A percentile compares a stretch with the other conserved stretches of the same genome.
Conservation (phyloP, 495 filamentous ascomycete species). For the Poronia punctata region DNA sequence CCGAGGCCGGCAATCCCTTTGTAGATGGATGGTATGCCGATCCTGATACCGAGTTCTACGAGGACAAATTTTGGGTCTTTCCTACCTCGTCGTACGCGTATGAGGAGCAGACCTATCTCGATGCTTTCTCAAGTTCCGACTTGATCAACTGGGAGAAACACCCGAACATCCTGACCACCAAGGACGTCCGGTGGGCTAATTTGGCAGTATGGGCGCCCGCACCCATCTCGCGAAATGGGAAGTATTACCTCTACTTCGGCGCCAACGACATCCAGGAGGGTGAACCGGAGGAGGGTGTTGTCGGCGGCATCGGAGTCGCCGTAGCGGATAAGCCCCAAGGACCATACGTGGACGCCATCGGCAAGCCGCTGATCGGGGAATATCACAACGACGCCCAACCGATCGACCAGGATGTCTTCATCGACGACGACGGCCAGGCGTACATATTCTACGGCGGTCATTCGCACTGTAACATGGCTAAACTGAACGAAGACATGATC, state of each 20-base stretch:
- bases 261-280: constrained; percentile 34
- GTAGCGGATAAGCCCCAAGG: constrained; percentile 37
- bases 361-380: constrained; percentile 32
- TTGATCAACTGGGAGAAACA: constrained; percentile 35
- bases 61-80: constrained; percentile 44
- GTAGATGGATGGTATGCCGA: constrained; percentile 45
- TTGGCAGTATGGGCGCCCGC: constrained; percentile 46
- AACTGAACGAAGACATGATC: constrained; percentile 41
- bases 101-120: constrained; percentile 38
- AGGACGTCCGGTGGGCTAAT: constrained; percentile 39
- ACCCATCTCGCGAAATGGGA: constrained; percentile 37
- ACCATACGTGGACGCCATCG: constrained; percentile 40
- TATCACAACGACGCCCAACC: constrained; percentile 37
- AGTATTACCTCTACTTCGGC: constrained; percentile 46
- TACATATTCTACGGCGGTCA: constrained; percentile 48
- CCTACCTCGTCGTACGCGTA: constrained; percentile 41
- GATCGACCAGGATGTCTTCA: constrained; percentile 45
- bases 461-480: constrained; percentile 36
- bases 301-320: constrained; percentile 40
- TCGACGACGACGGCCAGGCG: constrained; percentile 41
- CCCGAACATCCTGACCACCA: constrained; percentile 31
- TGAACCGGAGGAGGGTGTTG: constrained; percentile 8
- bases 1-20: constrained; percentile 33
- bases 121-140: constrained; percentile 43
- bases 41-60: constrained; percentile 45